Conservation (phyloP, 139 green algal genomes). For the Chlorella sp. region DNA sequence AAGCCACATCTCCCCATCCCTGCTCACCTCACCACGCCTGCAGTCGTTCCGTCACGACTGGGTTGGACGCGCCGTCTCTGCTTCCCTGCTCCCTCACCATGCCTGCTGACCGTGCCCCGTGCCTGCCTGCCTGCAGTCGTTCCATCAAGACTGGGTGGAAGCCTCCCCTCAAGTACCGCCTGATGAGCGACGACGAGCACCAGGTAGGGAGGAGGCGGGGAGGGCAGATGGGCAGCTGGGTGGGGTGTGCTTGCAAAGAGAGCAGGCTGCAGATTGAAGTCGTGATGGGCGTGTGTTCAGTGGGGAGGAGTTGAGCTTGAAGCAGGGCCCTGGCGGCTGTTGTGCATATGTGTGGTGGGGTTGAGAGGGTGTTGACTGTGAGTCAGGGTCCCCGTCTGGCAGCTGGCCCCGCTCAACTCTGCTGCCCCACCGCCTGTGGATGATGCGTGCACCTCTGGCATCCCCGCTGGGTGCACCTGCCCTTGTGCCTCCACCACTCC, state of each 20-base stretch:
- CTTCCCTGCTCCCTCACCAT: not conserved
- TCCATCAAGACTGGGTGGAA: conserved; percentile 93
- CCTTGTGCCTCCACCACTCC: not conserved
- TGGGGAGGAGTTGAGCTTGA: too few relatives aligned
- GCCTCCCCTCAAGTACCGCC: conserved; percentile 80
- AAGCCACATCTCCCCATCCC: too few relatives aligned
- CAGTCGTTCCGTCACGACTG: too few relatives aligned
- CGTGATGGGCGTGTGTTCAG: not conserved
- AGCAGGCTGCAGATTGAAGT: too few relatives aligned
- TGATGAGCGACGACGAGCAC: conserved; percentile 69
- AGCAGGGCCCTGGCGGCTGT: too few relatives aligned
- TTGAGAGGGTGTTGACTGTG: too few relatives aligned
- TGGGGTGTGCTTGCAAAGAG: not conserved
- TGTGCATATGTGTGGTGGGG: too few relatives aligned
- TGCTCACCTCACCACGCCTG: too few relatives aligned
- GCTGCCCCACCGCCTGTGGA: not conserved
- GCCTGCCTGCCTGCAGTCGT: not conserved
- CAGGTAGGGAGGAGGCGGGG: conserved; percentile 39
- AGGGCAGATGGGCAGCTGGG: not conserved
- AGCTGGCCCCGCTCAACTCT: not conserved
- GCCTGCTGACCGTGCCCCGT: not conserved
- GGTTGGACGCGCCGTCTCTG: not conserved
- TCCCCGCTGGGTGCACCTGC: too few relatives aligned
- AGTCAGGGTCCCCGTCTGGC: too few relatives aligned
- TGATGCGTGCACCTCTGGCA: not conserved